Evolutionary conservation across 345 rosid species (phyloP), one percentile per base, ranked within the genome.

Genomic region (Citrus trifoliata): DNA sequence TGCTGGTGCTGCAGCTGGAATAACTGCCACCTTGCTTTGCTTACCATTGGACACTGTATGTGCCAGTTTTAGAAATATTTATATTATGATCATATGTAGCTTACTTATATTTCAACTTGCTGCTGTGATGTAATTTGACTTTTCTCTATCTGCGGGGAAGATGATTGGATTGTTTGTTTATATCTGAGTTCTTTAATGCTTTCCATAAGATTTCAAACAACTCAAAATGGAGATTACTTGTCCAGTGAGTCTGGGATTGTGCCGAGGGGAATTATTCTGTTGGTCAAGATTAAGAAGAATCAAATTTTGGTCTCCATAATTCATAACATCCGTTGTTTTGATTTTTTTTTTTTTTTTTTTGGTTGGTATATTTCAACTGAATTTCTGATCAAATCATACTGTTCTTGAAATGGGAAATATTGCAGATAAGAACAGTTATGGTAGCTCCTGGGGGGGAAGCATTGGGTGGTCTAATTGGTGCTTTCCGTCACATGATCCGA

Each of bases 391-490:
- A 42, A 32, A 3, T 35, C 32, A 7, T 10, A 76, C 19, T 18
- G 40, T 51, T 24, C 32, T 16, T 60, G 4, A 67, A 37, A 40
- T 77, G 68, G 40, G 63, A 77, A 46, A 27, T 70, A 33, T 61
- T 84, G n/a, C 82, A 93, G 98, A 81, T 91, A 80, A 85, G 99
- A 80, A 93, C 97, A 2, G 90, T 86, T 79, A 88, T 95, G 88
- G 87, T 95, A 35, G 99, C 99, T 63, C 95, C 93, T 1, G 98
- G 99, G 69, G 99, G 99, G 71, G 99, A 93, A 88, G 92, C 91
- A 4, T 87, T 90, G 77, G 97, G 98, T 40, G 97, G 99, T 79
- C 84, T 93, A 28, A 82, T 79, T 56, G 97, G 98, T 73, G 89
- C 93, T 67, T 95, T 93, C 80, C 81, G 81, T 70, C 92, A 93